phyloP scores from a whole-genome alignment of 1,284 basidiomycete genomes.

The Trametes pubescens region DNA sequence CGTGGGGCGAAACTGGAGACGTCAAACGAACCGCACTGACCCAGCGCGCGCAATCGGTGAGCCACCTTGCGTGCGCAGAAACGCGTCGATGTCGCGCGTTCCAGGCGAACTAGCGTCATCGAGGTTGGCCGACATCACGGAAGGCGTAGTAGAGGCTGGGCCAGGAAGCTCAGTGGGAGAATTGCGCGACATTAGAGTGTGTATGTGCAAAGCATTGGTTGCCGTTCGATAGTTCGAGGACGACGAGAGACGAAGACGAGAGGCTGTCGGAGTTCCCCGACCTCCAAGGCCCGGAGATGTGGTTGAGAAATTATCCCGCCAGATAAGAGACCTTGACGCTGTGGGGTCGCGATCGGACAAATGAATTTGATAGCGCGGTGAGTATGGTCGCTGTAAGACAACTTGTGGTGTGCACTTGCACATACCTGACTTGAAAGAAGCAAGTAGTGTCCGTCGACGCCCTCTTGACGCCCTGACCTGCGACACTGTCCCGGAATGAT shows the following conservation, averaged over 20 bases:
- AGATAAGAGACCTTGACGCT: constrained; percentile 21
- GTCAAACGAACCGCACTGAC: constrained; percentile 7
- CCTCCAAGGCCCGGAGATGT: constrained; percentile 5
- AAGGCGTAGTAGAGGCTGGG: not conserved
- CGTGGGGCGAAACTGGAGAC: too few relatives aligned
- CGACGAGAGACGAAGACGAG: constrained; percentile 3
- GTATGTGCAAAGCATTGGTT: constrained; percentile 14
- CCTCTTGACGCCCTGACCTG: too few relatives aligned
- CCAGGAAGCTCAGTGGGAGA: constrained; percentile 8
- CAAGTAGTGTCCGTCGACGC: too few relatives aligned
- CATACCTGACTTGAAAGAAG: not conserved
- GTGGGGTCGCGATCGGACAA: constrained; percentile 15
- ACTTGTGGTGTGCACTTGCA: not conserved
- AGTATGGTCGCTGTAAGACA: not conserved
- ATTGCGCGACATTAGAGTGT: constrained; percentile 26
- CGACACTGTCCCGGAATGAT: too few relatives aligned
- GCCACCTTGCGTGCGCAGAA: constrained; percentile 28
- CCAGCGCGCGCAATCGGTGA: constrained; percentile 30
- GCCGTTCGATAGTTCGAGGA: not conserved
- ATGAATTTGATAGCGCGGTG: constrained; percentile 4
- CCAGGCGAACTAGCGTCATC: constrained; percentile 19
- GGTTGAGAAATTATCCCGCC: constrained; percentile 13
- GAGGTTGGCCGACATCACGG: constrained; percentile 1
- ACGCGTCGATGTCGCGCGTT: constrained; percentile 28
- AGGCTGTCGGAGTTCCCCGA: not conserved